phyloP scores from a whole-genome alignment of 495 filamentous ascomycete genomes.

The Chaetomium tenue region DNA sequence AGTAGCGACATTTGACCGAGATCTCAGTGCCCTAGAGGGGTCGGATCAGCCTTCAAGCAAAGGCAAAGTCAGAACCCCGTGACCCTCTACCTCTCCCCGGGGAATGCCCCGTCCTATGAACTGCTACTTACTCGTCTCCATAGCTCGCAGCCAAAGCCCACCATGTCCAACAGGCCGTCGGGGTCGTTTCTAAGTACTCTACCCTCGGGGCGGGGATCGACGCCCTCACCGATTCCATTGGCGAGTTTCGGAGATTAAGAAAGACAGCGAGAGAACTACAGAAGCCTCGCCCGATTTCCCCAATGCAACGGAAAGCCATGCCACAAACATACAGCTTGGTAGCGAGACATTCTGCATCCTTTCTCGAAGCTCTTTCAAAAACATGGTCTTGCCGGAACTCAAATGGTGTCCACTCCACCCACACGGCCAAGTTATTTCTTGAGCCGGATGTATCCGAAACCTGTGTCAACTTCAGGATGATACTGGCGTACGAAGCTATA shows the following conservation, averaged over 20 bases:
- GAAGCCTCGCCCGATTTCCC: background rate
- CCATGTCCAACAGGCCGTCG: background rate
- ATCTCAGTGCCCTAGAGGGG: background rate
- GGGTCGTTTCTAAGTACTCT: background rate
- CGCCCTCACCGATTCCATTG: background rate
- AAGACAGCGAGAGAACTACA: background rate
- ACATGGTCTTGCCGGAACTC: slow-evolving; percentile 9
- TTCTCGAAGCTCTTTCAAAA: background rate
- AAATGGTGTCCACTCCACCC: background rate
- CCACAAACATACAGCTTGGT: slow-evolving; percentile 4
- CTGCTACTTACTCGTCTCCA: background rate
- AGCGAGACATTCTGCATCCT: slow-evolving; percentile 4
- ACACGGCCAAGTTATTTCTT: slow-evolving; percentile 6
- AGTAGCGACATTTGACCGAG: background rate
- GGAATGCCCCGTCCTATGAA: background rate
- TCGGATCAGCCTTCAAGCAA: background rate
- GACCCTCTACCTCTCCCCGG: no score
- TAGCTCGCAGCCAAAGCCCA: background rate
- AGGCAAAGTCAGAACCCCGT: background rate
- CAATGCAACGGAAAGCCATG: background rate
- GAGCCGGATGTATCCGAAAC: background rate
- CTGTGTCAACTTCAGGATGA: slow-evolving; percentile 8
- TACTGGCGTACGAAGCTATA: slow-evolving; percentile 1
- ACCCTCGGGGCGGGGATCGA: background rate
- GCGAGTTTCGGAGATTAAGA: background rate